A percentile compares a stretch with the other conserved stretches of the same genome.
These are phyloP conservation scores for Salix brachista DNA, from an alignment of 345 rosid genomes.

Conservation along the genomic window DNA sequence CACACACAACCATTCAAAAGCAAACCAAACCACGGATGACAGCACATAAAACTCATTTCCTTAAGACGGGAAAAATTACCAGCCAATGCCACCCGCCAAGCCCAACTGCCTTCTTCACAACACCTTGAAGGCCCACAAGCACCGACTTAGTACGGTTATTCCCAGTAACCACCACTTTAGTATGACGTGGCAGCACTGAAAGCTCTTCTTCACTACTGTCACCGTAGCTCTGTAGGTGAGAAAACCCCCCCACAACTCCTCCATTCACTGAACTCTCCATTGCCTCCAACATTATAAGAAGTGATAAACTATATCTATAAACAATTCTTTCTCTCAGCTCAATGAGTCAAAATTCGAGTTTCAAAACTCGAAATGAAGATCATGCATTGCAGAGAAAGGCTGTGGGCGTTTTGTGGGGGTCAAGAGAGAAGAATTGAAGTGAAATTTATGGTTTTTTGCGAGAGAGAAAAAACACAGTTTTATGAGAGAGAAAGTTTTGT, in stretches of 20 bases:
- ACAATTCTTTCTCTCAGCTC: not conserved
- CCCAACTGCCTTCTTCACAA: conserved; percentile 93
- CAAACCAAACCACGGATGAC: not conserved
- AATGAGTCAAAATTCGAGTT: conserved; percentile 10
- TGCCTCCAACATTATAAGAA: conserved; percentile 54
- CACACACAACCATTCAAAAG: not conserved
- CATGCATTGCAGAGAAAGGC: conserved; percentile 50
- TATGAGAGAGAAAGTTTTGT: conserved; percentile 18
- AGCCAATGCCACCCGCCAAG: conserved; percentile 99
- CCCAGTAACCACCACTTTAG: conserved; percentile 91
- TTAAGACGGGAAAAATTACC: conserved; percentile 32
- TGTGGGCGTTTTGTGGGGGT: conserved; percentile 19
- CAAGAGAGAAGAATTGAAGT: conserved; percentile 14
- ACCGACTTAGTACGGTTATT: conserved; percentile 98
- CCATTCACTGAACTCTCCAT: conserved; percentile 66
- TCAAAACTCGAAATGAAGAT: conserved; percentile 40
- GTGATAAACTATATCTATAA: not conserved
- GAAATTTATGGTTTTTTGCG: conserved; percentile 34
- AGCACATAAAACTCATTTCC: conserved; percentile 3
- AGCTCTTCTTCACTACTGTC: conserved; percentile 90
- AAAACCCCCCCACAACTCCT: conserved; percentile 19
- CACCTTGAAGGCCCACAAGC: conserved; percentile 92
- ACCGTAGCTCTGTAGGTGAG: conserved; percentile 72
- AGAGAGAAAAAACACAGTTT: conserved; percentile 45
- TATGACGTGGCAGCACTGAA: conserved; percentile 86